Conservation (phyloP, 495 filamentous ascomycete species). For the Penicillium paxilli region DNA sequence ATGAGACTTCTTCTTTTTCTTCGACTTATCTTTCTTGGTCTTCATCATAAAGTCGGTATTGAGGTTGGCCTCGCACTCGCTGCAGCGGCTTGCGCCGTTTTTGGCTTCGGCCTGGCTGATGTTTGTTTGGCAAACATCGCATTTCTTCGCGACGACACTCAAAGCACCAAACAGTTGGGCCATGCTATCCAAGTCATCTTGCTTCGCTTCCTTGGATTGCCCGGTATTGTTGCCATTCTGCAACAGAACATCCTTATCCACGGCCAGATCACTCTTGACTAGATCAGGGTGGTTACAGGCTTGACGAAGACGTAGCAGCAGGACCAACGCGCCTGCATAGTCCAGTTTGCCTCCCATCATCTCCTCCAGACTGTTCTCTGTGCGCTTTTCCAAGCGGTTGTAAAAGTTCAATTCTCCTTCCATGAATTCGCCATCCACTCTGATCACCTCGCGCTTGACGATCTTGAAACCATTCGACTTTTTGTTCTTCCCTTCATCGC, state of each 20-base stretch:
- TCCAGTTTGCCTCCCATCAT: slow-evolving; percentile 82
- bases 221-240: slow-evolving; percentile 53
- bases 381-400: slow-evolving; percentile 74
- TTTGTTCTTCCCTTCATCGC: slow-evolving; percentile 50
- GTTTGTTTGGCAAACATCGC: slow-evolving; percentile 81
- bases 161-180: slow-evolving; percentile 83
- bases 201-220: slow-evolving; percentile 47
- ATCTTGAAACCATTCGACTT: slow-evolving; percentile 73
- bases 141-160: slow-evolving; percentile 77
- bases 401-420: slow-evolving; percentile 83
- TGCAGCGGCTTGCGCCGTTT: slow-evolving; percentile 64
- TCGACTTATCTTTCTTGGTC: slow-evolving; percentile 47
- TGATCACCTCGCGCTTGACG: slow-evolving; percentile 81
- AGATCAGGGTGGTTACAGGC: slow-evolving; percentile 92
- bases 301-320: slow-evolving; percentile 85
- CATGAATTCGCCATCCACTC: slow-evolving; percentile 75
- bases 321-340: slow-evolving; percentile 81
- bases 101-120: slow-evolving; percentile 59
- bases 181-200: slow-evolving; percentile 74
- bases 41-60: slow-evolving; percentile 38
- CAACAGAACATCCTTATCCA: slow-evolving; percentile 80
- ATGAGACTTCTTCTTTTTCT: slow-evolving; percentile 36
- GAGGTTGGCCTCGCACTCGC: slow-evolving; percentile 71
- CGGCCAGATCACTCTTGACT: slow-evolving; percentile 77
- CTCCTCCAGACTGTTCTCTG: slow-evolving; percentile 78